These are phyloP conservation scores for Alopecurus myosuroides DNA, from an alignment of 176 grass and related monocot genomes.

Conservation along the genomic window DNA sequence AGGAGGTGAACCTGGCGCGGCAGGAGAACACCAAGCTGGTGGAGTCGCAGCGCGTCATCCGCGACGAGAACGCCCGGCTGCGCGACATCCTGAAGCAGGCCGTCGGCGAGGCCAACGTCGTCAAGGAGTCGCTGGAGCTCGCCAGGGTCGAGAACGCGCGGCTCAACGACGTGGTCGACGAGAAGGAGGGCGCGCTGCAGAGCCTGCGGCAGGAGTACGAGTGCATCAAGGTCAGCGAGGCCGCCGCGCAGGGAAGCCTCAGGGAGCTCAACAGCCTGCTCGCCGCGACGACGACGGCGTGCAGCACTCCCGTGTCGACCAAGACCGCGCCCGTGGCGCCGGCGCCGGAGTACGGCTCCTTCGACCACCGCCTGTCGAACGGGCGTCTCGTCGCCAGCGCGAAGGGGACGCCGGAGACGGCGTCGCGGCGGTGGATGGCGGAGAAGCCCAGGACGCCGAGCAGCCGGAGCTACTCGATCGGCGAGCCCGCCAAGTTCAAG, in stretches of 20 bases:
- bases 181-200: constrained; percentile 63
- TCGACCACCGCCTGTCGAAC: neutral
- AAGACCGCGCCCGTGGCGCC: constrained; percentile 23
- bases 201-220: constrained; percentile 75
- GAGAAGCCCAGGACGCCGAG: constrained; percentile 28
- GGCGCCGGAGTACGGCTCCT: constrained; percentile 4
- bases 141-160: constrained; percentile 60
- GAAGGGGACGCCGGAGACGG: constrained; percentile 24
- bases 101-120: constrained; percentile 52
- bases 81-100: constrained; percentile 95
- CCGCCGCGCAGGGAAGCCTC: constrained; percentile 75
- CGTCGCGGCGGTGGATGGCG: constrained; percentile 18
- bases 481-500: constrained; percentile 57
- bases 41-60: constrained; percentile 71
- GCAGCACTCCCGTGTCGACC: constrained; percentile 36
- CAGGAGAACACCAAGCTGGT: constrained; percentile 72
- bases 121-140: constrained; percentile 67
- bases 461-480: constrained; percentile 56
- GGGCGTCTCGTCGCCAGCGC: neutral
- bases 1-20: constrained; percentile 53
- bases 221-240: constrained; percentile 90
- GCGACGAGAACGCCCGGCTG: constrained; percentile 84
- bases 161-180: constrained; percentile 47
- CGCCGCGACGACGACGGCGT: constrained; percentile 46
- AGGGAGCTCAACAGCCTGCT: constrained; percentile 86